Conservation (phyloP, 345 rosid species). For the Euclidium syriacum region DNA sequence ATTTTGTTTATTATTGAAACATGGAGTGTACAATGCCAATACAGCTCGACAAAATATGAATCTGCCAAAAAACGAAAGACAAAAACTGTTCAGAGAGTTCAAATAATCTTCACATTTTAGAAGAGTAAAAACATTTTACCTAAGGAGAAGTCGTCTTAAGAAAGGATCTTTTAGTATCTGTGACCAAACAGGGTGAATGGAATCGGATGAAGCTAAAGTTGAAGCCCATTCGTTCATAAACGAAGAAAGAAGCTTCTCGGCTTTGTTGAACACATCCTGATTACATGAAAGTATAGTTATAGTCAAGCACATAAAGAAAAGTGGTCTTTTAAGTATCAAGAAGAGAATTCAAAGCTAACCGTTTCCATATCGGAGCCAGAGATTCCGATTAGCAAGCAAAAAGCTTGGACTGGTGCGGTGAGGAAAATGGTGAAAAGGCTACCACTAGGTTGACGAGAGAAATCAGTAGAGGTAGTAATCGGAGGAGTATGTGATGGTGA, state of each 20-base stretch:
- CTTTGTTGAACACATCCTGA: slow-evolving; percentile 56
- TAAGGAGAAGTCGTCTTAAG: slow-evolving; percentile 73
- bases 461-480: slow-evolving; percentile 40
- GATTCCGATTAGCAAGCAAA: slow-evolving; percentile 72
- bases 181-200: slow-evolving; percentile 85
- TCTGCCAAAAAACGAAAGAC: slow-evolving; percentile 37
- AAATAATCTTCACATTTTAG: not conserved
- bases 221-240: slow-evolving; percentile 77
- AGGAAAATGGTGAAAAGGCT: slow-evolving; percentile 80
- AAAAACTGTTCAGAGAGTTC: not conserved
- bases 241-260: slow-evolving; percentile 68
- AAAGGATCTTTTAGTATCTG: slow-evolving; percentile 86
- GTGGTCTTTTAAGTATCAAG: slow-evolving; percentile 2
- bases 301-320: slow-evolving; percentile 13
- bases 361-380: slow-evolving; percentile 67
- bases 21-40: slow-evolving; percentile 45
- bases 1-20: slow-evolving; percentile 52
- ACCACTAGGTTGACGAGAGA: slow-evolving; percentile 66
- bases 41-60: slow-evolving; percentile 76
- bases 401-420: slow-evolving; percentile 81
- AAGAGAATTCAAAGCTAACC: slow-evolving; percentile 29
- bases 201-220: slow-evolving; percentile 58
- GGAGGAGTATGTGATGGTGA: slow-evolving; percentile 64
- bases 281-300: slow-evolving; percentile 2
- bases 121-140: slow-evolving; percentile 46